Conservation (phyloP, 306 rosid genomes). For the Vigna nakashimae region DNA sequence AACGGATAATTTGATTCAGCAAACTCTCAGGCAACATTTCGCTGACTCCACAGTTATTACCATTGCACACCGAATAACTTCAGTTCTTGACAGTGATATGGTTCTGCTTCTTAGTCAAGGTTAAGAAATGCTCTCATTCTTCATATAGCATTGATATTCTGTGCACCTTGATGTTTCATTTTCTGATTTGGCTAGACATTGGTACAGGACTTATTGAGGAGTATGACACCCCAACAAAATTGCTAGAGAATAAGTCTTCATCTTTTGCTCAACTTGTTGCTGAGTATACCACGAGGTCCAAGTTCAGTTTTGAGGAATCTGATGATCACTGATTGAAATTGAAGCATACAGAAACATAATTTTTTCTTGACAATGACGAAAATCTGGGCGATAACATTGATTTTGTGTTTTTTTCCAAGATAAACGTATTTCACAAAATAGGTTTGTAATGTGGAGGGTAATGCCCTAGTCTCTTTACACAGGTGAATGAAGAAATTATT, state of each 20-base stretch:
- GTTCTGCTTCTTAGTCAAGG: constrained; percentile 85
- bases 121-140: constrained; percentile 28
- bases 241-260: constrained; percentile 77
- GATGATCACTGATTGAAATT: constrained; percentile 1
- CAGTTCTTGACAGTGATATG: constrained; percentile 81
- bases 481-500: too few relatives aligned
- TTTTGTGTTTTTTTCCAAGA: too few relatives aligned
- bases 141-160: neutral
- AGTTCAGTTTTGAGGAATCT: constrained; percentile 47
- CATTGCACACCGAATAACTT: constrained; percentile 88
- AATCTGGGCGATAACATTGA: too few relatives aligned
- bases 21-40: constrained; percentile 73
- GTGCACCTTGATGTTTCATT: neutral
- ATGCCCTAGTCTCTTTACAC: too few relatives aligned
- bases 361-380: too few relatives aligned
- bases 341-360: too few relatives aligned
- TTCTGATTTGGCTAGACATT: neutral
- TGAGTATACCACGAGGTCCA: constrained; percentile 74
- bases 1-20: constrained; percentile 87
- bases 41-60: constrained; percentile 69
- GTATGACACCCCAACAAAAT: constrained; percentile 63
- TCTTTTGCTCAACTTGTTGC: constrained; percentile 84
- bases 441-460: too few relatives aligned
- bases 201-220: constrained; percentile 79
- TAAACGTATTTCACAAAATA: too few relatives aligned